A percentile compares a stretch with the other conserved stretches of the same genome.
phyloP scores from a whole-genome alignment of 106 monocot species.

The Allium fistulosum region DNA sequence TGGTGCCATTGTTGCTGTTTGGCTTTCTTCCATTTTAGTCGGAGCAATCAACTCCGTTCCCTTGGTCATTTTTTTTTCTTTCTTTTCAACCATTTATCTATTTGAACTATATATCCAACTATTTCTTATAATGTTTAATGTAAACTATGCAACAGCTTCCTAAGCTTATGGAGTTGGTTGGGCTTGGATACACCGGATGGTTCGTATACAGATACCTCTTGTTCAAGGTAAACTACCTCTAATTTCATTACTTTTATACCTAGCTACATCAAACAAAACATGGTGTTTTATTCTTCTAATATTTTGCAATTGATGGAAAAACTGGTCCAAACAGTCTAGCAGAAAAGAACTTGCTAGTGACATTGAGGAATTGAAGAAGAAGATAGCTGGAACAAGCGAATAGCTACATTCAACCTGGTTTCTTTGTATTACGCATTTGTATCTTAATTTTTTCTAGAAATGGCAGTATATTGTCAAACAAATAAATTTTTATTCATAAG shows the following conservation, averaged over 20 bases:
- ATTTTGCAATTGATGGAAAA: background rate
- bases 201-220: slow-evolving; percentile 93
- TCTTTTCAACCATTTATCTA: background rate
- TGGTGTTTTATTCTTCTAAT: background rate
- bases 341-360: slow-evolving; percentile 52
- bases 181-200: slow-evolving; percentile 94
- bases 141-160: slow-evolving; percentile 44
- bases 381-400: slow-evolving; percentile 43
- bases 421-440: too few relatives aligned
- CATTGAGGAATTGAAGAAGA: slow-evolving; percentile 62
- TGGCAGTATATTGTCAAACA: too few relatives aligned
- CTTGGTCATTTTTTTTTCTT: slow-evolving; percentile 32
- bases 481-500: too few relatives aligned
- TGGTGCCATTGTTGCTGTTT: slow-evolving; percentile 80
- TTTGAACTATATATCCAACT: background rate
- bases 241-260: too few relatives aligned
- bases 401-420: background rate
- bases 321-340: slow-evolving; percentile 28
- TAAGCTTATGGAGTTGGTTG: slow-evolving; percentile 87
- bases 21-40: slow-evolving; percentile 80
- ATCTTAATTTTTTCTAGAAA: too few relatives aligned
- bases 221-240: slow-evolving; percentile 56
- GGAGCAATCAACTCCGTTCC: slow-evolving; percentile 95
- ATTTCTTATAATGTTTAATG: too few relatives aligned
- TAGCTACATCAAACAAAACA: too few relatives aligned